Evolutionary conservation across 257 asterid genomes (phyloP).

Genomic region (Nemophila menziesii): DNA sequence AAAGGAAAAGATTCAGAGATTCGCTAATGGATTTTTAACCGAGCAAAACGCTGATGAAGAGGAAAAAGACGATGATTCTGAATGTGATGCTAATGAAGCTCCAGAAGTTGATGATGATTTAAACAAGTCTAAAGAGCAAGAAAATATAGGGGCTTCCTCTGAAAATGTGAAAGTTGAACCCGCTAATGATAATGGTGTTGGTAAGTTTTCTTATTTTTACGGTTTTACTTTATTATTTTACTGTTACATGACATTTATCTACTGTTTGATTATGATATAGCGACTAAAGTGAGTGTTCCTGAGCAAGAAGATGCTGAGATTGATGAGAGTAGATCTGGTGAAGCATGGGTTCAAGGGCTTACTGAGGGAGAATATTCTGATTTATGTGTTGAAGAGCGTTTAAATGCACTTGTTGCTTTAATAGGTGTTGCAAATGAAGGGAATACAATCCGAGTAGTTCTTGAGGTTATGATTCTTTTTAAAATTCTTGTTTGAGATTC

Average conservation of each 20-base stretch:
- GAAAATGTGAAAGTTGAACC: constrained; percentile 35
- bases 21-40: constrained; percentile 64
- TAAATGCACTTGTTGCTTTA: constrained; percentile 76
- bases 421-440: constrained; percentile 95
- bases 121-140: constrained; percentile 29
- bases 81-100: constrained; percentile 75
- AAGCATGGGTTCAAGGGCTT: constrained; percentile 93
- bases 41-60: constrained; percentile 84
- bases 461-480: constrained; percentile 27
- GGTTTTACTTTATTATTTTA: constrained; percentile 4
- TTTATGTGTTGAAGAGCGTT: constrained; percentile 91
- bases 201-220: constrained; percentile 22
- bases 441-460: constrained; percentile 70
- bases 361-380: constrained; percentile 95
- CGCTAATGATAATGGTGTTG: constrained; percentile 30
- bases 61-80: constrained; percentile 93
- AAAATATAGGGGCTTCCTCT: constrained; percentile 31
- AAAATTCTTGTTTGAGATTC: neutral
- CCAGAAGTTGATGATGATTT: constrained; percentile 68
- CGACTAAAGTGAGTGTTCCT: constrained; percentile 25
- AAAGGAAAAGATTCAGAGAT: constrained; percentile 80
- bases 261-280: constrained; percentile 20
- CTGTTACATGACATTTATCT: neutral
- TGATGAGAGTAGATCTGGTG: constrained; percentile 83
- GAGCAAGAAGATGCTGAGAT: constrained; percentile 60